phyloP scores from a whole-genome alignment of 192 early-diverging fungal species.

The Backusella macrospora region DNA sequence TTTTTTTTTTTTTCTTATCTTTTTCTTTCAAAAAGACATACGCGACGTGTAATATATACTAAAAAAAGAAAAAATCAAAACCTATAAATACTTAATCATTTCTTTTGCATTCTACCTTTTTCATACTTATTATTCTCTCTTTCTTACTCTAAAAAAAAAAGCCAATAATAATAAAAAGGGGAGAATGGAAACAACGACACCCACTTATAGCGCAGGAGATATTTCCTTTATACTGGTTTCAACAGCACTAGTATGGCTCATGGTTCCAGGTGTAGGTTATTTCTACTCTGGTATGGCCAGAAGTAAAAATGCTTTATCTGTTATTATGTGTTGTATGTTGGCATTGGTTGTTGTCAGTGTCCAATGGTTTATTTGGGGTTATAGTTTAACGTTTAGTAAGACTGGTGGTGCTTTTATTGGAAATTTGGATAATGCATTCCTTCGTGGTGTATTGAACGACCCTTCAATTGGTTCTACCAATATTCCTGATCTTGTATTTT shows the following conservation, averaged over 20 bases:
- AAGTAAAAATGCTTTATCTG: constrained; percentile 88
- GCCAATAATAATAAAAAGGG: background rate
- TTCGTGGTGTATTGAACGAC: constrained; percentile 52
- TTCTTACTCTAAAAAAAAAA: background rate
- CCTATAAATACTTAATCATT: too few relatives aligned
- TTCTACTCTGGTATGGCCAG: constrained; percentile 95
- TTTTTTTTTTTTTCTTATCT: too few relatives aligned
- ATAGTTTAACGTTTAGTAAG: constrained; percentile 84
- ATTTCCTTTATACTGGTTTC: constrained; percentile 71
- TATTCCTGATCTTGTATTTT: constrained; percentile 80
- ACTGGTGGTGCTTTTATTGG: constrained; percentile 76
- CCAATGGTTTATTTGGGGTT: constrained; percentile 90
- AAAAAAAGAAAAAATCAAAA: too few relatives aligned
- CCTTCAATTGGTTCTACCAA: constrained; percentile 59
- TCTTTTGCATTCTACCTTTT: too few relatives aligned
- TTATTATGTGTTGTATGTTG: constrained; percentile 84
- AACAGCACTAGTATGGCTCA: constrained; percentile 87
- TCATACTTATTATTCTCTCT: too few relatives aligned
- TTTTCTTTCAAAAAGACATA: too few relatives aligned
- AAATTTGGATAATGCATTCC: constrained; percentile 74
- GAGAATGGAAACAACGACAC: background rate
- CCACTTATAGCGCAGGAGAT: constrained; percentile 49
- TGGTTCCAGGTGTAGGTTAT: constrained; percentile 95
- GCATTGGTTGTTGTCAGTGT: constrained; percentile 79
- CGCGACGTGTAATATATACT: too few relatives aligned